Conservation (phyloP, 2,329 filamentous ascomycete genomes). For the Thielaviopsis euricoi region DNA sequence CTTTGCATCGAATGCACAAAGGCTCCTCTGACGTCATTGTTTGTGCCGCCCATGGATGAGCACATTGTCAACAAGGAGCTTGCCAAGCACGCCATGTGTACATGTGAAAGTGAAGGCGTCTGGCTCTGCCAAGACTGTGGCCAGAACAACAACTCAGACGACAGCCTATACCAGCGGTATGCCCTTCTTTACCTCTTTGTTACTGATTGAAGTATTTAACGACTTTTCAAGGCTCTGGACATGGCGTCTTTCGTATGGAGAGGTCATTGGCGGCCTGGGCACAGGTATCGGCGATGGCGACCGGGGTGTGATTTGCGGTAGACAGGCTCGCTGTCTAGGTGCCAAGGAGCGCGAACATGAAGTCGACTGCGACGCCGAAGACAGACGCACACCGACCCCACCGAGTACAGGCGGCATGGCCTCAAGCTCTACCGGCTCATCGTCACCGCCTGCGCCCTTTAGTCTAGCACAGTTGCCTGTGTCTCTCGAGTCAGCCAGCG, state of each 20-base stretch:
- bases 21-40: constrained; percentile 46
- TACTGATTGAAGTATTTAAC: neutral
- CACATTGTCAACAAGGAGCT: constrained; percentile 31
- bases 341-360: constrained; percentile 67
- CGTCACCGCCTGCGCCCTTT: constrained; percentile 10
- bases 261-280: constrained; percentile 63
- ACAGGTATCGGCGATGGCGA: constrained; percentile 80
- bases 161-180: constrained; percentile 43
- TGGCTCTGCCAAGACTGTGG: constrained; percentile 84
- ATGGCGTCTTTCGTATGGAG: constrained; percentile 75
- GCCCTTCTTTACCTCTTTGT: constrained; percentile 3
- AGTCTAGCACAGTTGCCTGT: constrained; percentile 6
- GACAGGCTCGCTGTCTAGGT: constrained; percentile 59
- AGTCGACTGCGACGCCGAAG: constrained; percentile 69
- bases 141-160: constrained; percentile 44
- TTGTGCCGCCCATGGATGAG: constrained; percentile 27
- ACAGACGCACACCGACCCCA: constrained; percentile 29
- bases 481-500: constrained; percentile 9
- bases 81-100: constrained; percentile 40
- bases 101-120: constrained; percentile 39
- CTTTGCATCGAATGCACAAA: constrained; percentile 62
- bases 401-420: constrained; percentile 9
- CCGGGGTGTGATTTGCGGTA: constrained; percentile 74
- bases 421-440: constrained; percentile 14
- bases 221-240: constrained; percentile 54